These are phyloP conservation scores for Bassia scoparia DNA, from an alignment of 148 eudicot species.

Conservation along the genomic window DNA sequence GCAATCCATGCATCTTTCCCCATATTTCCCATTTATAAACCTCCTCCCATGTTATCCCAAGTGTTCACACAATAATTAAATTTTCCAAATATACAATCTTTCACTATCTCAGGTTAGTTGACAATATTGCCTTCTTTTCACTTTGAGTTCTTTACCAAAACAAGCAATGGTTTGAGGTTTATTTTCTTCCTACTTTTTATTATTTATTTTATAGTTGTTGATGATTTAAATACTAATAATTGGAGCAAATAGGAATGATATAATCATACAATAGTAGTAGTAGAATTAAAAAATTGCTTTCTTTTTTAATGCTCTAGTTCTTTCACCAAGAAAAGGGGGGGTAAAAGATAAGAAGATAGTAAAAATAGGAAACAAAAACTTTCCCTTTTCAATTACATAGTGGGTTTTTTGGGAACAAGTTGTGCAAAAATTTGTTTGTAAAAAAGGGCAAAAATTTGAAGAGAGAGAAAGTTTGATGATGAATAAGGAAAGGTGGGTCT, in stretches of 20 bases:
- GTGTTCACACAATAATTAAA: not conserved
- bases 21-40: slow-evolving; percentile 19
- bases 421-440: not conserved
- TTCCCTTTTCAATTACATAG: slow-evolving; percentile 9
- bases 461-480: slow-evolving; percentile 17
- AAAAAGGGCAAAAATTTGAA: slow-evolving; percentile 8
- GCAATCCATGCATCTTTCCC: not conserved
- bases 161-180: slow-evolving; percentile 11
- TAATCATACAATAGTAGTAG: too few species aligned
- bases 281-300: not conserved
- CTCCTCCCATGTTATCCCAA: slow-evolving; percentile 15
- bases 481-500: slow-evolving; percentile 36
- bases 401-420: slow-evolving; percentile 11
- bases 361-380: slow-evolving; percentile 13
- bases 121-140: not conserved
- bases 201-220: not conserved
- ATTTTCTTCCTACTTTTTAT: not conserved
- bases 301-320: not conserved
- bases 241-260: too few species aligned
- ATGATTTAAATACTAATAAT: too few species aligned
- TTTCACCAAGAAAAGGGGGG: not conserved
- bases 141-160: slow-evolving; percentile 13
- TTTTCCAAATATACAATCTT: not conserved
- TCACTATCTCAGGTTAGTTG: not conserved
- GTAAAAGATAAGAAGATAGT: too few species aligned